Evolutionary conservation across 306 rosid genomes (phyloP), one percentile per base, ranked within the genome.

Genomic region (Vicia faba): DNA sequence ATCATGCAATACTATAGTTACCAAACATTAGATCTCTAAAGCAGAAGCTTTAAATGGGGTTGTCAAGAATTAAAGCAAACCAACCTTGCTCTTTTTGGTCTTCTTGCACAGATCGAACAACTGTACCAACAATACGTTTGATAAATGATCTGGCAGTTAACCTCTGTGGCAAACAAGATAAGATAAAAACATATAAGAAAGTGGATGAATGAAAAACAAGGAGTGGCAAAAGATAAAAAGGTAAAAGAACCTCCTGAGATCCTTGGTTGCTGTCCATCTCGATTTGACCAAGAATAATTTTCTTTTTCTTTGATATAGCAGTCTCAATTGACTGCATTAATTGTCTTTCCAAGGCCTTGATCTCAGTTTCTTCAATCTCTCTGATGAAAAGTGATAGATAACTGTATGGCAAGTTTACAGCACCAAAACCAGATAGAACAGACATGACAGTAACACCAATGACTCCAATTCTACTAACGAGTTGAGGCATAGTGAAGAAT

Each of bases 381-480:
- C 97, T 79, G 69, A 93, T 90, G 83, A 93, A 93, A 75, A 93
- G 97, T 20, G 99, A 93, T 60, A 93, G 72, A 68, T 88, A 93
- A 82, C 92, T 88, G 79, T 86, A 93, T 2, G 96, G 99, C 78
- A 93, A 78, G 82, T 93, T 93, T 31, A 93, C 96, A 56, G 97
- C 97, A 60, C 99, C 99, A 72, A 93, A 93, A 46, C 99, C 97
- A 64, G 96, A 90, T 33, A 93, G 77, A 53, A 93, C 96, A 46
- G 97, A 91, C 97, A 93, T 93, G 78, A 93, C 83, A 39, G 99
- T 93, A 43, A 93, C 99, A 48, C 99, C 99, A 41, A 93, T 86
- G 13, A 93, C 96, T 7, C 97, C 99, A 78, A 93, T 93, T 51
- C 99, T 74, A 71, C 99, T 93, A n/a, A 93, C 99, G 66, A 93